Evolutionary conservation across 176 grass and related monocot species (phyloP).

Genomic region (Bolboschoenus planiculmis): DNA sequence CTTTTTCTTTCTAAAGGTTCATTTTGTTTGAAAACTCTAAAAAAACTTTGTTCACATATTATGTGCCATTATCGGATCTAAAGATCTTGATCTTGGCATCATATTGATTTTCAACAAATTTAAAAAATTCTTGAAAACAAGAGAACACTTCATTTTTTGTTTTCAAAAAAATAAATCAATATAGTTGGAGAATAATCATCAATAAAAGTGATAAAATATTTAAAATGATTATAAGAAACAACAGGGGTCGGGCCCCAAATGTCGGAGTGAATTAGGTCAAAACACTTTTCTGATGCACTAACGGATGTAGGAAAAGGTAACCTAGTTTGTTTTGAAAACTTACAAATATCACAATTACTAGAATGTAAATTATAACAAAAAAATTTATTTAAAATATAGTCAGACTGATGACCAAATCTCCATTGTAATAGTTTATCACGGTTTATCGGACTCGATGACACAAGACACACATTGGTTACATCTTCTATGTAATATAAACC

Average conservation of each 20-base stretch:
- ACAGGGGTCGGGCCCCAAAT: not conserved
- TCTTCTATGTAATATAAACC: not conserved
- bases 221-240: not conserved
- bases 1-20: no score
- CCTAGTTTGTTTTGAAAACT: not conserved
- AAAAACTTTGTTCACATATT: no score
- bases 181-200: no score
- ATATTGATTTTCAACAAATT: no score
- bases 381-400: not conserved
- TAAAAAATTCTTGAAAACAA: no score
- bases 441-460: not conserved
- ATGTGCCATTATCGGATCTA: no score
- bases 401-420: not conserved
- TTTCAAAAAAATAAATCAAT: no score
- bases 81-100: no score
- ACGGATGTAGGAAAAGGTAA: not conserved
- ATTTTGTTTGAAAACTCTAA: no score
- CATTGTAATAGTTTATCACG: not conserved
- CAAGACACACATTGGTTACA: not conserved
- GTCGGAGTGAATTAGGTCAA: slow-evolving; percentile 2
- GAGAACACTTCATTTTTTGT: no score
- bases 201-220: not conserved
- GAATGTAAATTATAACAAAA: not conserved
- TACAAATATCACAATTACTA: slow-evolving; percentile 15
- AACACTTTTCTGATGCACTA: not conserved